Base-by-base conservation (phyloP, 2,329 filamentous ascomycete genomes). In the Aureobasidium namibiae region DNA sequence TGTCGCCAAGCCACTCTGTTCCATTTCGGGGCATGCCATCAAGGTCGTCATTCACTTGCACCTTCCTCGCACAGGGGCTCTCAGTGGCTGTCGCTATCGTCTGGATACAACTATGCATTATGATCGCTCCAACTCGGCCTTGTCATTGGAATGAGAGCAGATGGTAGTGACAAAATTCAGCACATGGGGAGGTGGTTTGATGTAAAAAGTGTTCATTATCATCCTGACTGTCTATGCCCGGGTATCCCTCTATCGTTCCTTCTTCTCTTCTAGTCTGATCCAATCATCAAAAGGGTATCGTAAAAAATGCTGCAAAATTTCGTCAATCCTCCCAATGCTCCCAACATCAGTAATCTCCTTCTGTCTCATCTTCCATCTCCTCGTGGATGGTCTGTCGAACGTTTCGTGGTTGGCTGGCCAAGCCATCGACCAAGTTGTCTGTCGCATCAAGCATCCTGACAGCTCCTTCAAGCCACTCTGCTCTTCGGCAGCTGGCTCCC, bases 401-500 rank as follows among this genome's bases (percentile, higher is more conserved):
- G 11, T 23, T 33, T 31, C 39, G 31, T 48, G 21, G 31, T 2
- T 78, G 78, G 64, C 76, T 74, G 21, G 72, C 73, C 26, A 79
- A 66, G 36, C 73, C 72, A 48, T 71, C 72, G 60, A 79, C 65
- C 74, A 78, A 74, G 8, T 70, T 70, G 38, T 71, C 69, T 44
- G 69, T 74, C 5, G 75, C 75, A 50, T 76, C 75, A 34, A 80
- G 66, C 68, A 75, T 74, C 56, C 72, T 71, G 9, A 78, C 68
- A 11, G 76, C 77, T 36, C 73, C 74, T 16, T 72, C 71, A 6
- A 80, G 73, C 68, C 77, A 80, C 26, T 69, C 75, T 11, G 81
- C 82, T 49, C 88, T 85, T 70, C 90, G 90, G 45, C 84, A 86
- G 72, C 87, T 92, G 49, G 97, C 92, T 9, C 87, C 88, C 59